These are phyloP conservation scores for Leptographium galeiforme DNA, from an alignment of 2,329 filamentous ascomycete species.

Conservation along the genomic window DNA sequence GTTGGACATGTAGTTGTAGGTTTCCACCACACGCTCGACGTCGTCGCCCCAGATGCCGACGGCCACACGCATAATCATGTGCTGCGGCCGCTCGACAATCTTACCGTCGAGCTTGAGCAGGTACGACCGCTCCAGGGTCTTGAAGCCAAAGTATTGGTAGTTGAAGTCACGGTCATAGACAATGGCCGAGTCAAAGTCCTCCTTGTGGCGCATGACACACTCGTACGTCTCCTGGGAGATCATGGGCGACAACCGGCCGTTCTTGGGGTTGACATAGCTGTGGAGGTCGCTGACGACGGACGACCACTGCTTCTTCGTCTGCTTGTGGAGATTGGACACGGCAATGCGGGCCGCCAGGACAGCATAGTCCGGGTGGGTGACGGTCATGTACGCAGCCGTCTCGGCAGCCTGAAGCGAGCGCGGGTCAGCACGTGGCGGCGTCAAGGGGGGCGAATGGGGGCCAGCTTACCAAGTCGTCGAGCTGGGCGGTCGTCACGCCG, in stretches of 20 bases:
- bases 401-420: conserved; percentile 65
- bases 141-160: conserved; percentile 99
- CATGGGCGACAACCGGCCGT: conserved; percentile 74
- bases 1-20: conserved; percentile 97
- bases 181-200: conserved; percentile 96
- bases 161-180: conserved; percentile 99
- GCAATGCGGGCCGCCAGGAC: conserved; percentile 96
- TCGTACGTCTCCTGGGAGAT: conserved; percentile 86
- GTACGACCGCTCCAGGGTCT: conserved; percentile 96
- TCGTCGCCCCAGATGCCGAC: conserved; percentile 94
- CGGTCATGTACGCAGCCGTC: conserved; percentile 99
- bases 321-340: conserved; percentile 98
- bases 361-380: conserved; percentile 97
- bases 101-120: conserved; percentile 90
- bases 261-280: conserved; percentile 93
- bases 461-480: conserved; percentile 79
- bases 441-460: not conserved
- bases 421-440: not conserved
- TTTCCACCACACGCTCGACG: conserved; percentile 89
- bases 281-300: conserved; percentile 85
- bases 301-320: conserved; percentile 99
- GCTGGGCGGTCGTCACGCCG: conserved; percentile 88
- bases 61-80: conserved; percentile 99
- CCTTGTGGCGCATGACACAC: conserved; percentile 87
- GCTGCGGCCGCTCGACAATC: conserved; percentile 92